Evolutionary conservation across 192 early-diverging fungal species (phyloP), one percentile per base, ranked within the genome.

Genomic region (Backusella tuberculispora): DNA sequence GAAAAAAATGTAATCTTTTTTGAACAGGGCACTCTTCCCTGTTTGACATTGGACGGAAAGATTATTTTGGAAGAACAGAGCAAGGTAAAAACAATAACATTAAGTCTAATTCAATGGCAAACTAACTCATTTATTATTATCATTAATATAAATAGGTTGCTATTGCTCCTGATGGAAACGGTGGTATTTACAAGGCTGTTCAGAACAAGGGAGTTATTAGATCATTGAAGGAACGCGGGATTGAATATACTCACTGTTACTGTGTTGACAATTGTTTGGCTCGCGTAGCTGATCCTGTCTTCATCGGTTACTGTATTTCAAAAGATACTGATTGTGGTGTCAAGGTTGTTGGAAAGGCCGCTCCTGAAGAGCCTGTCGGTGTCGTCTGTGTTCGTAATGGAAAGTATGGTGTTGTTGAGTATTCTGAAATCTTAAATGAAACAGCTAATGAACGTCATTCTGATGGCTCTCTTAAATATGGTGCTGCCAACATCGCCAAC

Each of bases 261-360:
- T 95, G 97, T 78, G 97, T 99, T 47, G 98, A 99, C 83, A 99
- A 99, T 83, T 96, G 97, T 67, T 84, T 99, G 17, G 96, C 96
- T 74, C 92, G 93, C 60, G 97, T 99, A 10, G 97, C 96, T 4
- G 96, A 98, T 80, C 98, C 98, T n/a, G 90, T 94, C 44, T 99
- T 99, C 74, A 87, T 98, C 76, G 97, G 96, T 41, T 97, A 97
- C 86, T 94, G 95, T 75, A 86, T 96, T 43, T 88, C 85, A 41
- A 93, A 95, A 70, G 89, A 91, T 66, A 94, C 97, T 68, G 94
- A 97, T 66, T 98, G 95, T 84, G 97, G 98, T 63, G 96, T 92
- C 69, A 96, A 98, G 81, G 93, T 92, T 5, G 96, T 99, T 34
- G 94, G 94, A 78, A 99, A 98, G 83, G 82, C 85, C 70, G 77